Evolutionary conservation across 805 yeast species (phyloP), one percentile per base, ranked within the genome.

Genomic region (Ogataea zsoltii): DNA sequence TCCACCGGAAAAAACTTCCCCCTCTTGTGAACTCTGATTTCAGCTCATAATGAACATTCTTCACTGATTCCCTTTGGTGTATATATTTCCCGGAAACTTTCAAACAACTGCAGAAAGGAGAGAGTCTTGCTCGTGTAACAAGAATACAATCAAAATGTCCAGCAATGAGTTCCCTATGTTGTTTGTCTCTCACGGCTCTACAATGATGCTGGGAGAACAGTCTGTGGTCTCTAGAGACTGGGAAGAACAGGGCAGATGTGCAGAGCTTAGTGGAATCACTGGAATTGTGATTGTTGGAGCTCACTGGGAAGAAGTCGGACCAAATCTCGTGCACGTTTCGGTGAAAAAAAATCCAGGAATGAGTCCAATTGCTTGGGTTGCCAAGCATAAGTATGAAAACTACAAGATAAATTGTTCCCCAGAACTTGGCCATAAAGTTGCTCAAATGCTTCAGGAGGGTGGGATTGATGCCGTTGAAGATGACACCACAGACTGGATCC

Each of bases 171-270:
- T 45, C 31, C 48, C 48, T 19, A 21, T 45, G 31, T 14, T 45
- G 33, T 45, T 45, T 35, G 45, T 45, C 12, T 45, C 48, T 17
- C 48, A 45, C 26, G 48, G 48, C 21, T 45, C 48, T 12, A 45
- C 48, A 16, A 45, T 45, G 48, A 45, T 45, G 48, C 33, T 45
- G 12, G 48, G 48, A 23, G 48, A 45, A 30, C 44, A 45, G 23
- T 45, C 48, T 7, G 48, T 45, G 18, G 45, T 40, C 12, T 41
- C 45, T 7, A 34, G 41, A 23, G 48, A 45, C 23, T 45, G 48
- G 48, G 48, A 45, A 16, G 48, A 45, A 28, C 48, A 45, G 21
- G 48, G 48, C 6, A 33, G 48, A 41, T 26, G 30, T 17, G 48
- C 48, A 5, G 48, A 45, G 23, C 30, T 44, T 13, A 41, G 19